A percentile compares a stretch with the other conserved stretches of the same genome.
Conservation (phyloP, 306 rosid genomes). For the Cicer pinnatifidum region DNA sequence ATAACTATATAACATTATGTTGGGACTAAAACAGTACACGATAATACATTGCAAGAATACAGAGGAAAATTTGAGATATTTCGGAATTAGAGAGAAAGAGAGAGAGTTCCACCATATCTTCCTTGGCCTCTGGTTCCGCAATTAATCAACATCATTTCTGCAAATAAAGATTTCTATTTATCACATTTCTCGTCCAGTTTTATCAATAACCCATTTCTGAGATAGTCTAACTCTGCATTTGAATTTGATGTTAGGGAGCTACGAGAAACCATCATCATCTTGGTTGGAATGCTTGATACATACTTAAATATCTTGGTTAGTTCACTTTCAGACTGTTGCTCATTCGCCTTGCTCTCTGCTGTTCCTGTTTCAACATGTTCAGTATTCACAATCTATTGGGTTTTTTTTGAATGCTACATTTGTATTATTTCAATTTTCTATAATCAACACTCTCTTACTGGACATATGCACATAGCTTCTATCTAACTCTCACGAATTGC, state of each 20-base stretch:
- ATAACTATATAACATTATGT: not conserved
- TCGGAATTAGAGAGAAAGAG: not conserved
- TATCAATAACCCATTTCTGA: conserved; percentile 29
- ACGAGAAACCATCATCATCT: conserved; percentile 64
- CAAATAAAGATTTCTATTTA: conserved; percentile 23
- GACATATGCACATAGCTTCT: conserved; percentile 3
- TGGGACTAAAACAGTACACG: not conserved
- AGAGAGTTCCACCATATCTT: conserved; percentile 3
- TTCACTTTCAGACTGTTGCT: conserved; percentile 47
- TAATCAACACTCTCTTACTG: conserved; percentile 26
- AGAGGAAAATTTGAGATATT: not conserved
- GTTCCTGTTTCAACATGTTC: conserved; percentile 34
- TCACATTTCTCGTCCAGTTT: not conserved
- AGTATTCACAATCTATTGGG: conserved; percentile 31
- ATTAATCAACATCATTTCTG: not conserved
- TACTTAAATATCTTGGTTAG: conserved; percentile 85
- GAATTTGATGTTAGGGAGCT: conserved; percentile 69
- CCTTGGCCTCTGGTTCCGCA: not conserved
- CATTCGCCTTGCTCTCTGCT: conserved; percentile 36
- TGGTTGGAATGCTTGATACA: conserved; percentile 92
- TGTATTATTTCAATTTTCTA: conserved; percentile 38
- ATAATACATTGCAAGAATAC: not conserved
- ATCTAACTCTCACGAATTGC: conserved; percentile 50
- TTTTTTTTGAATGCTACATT: conserved; percentile 27
- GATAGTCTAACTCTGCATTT: conserved; percentile 38